phyloP scores from a whole-genome alignment of 306 rosid species.

The Quercus mongolica region DNA sequence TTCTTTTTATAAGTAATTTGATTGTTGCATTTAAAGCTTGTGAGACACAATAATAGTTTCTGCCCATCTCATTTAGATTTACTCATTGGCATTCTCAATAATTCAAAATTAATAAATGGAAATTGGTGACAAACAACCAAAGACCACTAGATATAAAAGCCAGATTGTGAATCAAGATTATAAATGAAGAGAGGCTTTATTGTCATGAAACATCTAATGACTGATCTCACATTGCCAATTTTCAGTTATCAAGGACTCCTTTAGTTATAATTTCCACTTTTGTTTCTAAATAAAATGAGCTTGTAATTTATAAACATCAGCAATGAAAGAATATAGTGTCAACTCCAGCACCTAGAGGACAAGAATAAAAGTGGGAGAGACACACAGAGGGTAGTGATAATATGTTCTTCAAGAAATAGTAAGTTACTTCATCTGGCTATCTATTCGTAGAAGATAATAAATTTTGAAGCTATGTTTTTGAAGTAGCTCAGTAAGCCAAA shows the following conservation, averaged over 20 bases:
- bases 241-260: neutral
- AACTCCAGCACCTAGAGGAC: neutral
- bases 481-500: constrained; percentile 8
- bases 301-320: neutral
- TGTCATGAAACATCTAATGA: neutral
- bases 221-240: neutral
- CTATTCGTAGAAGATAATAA: constrained; percentile 4
- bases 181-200: neutral
- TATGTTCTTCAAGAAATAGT: neutral
- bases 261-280: neutral
- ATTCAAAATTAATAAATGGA: neutral
- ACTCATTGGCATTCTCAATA: neutral
- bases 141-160: neutral
- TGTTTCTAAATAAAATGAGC: neutral
- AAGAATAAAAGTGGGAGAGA: neutral
- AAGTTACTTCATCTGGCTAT: constrained; percentile 4
- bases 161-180: neutral
- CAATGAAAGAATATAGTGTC: neutral
- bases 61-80: neutral
- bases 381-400: neutral
- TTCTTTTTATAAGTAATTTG: neutral
- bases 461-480: constrained; percentile 14
- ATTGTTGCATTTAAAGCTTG: neutral
- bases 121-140: neutral
- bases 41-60: neutral